These are phyloP conservation scores for Rhodotorula sp. DNA, from an alignment of 1,284 basidiomycete genomes.

Conservation along the genomic window DNA sequence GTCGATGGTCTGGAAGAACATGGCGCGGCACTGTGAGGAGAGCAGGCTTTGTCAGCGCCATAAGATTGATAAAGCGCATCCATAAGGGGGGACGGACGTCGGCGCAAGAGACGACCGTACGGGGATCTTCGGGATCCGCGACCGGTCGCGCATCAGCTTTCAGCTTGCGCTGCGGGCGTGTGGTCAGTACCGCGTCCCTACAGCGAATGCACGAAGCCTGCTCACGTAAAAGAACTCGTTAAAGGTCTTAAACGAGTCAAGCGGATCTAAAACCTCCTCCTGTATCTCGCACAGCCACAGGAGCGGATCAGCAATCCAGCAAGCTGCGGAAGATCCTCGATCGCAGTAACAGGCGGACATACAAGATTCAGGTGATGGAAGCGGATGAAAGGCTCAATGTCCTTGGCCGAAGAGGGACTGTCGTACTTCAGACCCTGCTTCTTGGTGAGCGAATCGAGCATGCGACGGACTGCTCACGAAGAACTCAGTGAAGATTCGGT, in stretches of 20 bases:
- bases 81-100: too few species aligned
- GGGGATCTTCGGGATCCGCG: conserved; percentile 68
- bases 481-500: background rate
- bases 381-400: conserved; percentile 82
- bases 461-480: conserved; percentile 55
- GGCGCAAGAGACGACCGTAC: conserved; percentile 77
- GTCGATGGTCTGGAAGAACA: conserved; percentile 80
- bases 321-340: background rate
- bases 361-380: conserved; percentile 78
- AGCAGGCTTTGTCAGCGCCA: too few species aligned
- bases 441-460: conserved; percentile 84
- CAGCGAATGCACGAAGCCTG: background rate
- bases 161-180: conserved; percentile 66
- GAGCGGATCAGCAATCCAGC: background rate
- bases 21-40: conserved; percentile 66
- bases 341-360: background rate
- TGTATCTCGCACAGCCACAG: background rate
- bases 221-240: conserved; percentile 68
- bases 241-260: conserved; percentile 61
- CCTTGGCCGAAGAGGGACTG: conserved; percentile 72
- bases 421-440: conserved; percentile 96
- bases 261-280: conserved; percentile 13
- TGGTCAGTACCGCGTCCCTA: background rate
- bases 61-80: accelerated
- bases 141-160: conserved; percentile 77